A percentile compares a stretch with the other conserved stretches of the same genome.
Evolutionary conservation across 805 yeast genomes (phyloP).

Genomic region (Kuraishia borneana): DNA sequence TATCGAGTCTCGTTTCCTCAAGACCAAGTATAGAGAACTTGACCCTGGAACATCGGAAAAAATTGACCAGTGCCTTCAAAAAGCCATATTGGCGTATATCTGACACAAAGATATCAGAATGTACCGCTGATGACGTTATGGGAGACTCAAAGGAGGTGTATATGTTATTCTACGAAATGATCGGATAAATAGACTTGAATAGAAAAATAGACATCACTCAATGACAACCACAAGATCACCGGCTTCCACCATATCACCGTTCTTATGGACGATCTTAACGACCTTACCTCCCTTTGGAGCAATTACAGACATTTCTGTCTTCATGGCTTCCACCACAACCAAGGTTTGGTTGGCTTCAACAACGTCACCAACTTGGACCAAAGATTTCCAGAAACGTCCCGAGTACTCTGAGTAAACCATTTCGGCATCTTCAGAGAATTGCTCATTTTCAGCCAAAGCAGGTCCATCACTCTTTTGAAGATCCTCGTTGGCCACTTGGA

Average conservation of each 20-base stretch:
- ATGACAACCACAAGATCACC: slow-evolving; percentile 90
- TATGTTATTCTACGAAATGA: slow-evolving; percentile 70
- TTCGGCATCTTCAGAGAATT: slow-evolving; percentile 69
- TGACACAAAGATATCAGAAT: slow-evolving; percentile 63
- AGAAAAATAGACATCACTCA: slow-evolving; percentile 21
- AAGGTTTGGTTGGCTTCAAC: slow-evolving; percentile 71
- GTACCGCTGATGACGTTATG: slow-evolving; percentile 42
- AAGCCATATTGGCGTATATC: slow-evolving; percentile 80
- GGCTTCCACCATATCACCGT: slow-evolving; percentile 95
- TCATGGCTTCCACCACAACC: slow-evolving; percentile 94
- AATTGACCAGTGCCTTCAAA: slow-evolving; percentile 41
- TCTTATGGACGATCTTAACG: slow-evolving; percentile 57
- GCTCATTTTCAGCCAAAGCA: slow-evolving; percentile 34
- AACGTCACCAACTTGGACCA: slow-evolving; percentile 66
- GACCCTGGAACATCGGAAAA: slow-evolving; percentile 21
- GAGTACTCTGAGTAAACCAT: slow-evolving; percentile 88
- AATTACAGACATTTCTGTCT: slow-evolving; percentile 87
- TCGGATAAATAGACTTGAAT: slow-evolving; percentile 5
- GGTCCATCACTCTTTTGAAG: slow-evolving; percentile 42
- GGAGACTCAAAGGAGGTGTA: slow-evolving; percentile 70
- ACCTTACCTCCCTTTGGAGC: slow-evolving; percentile 68
- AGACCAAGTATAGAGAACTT: slow-evolving; percentile 4
- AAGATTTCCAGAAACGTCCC: slow-evolving; percentile 95
- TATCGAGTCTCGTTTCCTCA: slow-evolving; percentile 11
- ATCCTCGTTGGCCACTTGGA: slow-evolving; percentile 73